Evolutionary conservation across 2,329 filamentous ascomycete genomes (phyloP).

Genomic region (Alternaria angustiovoidea): DNA sequence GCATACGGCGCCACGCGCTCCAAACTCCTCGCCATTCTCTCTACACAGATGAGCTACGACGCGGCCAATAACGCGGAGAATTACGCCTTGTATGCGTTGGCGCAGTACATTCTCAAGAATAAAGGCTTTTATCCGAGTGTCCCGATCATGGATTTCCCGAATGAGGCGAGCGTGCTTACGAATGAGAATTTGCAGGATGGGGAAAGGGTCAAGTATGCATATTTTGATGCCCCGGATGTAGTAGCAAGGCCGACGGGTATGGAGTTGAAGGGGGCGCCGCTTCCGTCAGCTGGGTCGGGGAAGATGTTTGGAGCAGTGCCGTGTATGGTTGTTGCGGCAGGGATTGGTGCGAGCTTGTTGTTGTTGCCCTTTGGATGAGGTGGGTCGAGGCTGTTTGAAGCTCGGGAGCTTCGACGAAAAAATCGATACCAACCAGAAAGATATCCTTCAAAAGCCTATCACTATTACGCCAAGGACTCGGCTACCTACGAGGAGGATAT

Average conservation of each 20-base stretch:
- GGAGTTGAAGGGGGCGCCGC: conserved; percentile 27
- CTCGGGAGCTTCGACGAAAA: too few species aligned
- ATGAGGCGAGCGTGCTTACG: conserved; percentile 40
- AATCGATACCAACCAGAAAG: too few species aligned
- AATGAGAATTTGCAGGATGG: conserved; percentile 46
- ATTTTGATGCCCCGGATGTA: conserved; percentile 41
- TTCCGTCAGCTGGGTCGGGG: conserved; percentile 18
- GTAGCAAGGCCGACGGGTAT: conserved; percentile 27
- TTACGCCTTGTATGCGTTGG: conserved; percentile 45
- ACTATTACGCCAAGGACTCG: too few species aligned
- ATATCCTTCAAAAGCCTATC: too few species aligned
- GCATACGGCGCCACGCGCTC: conserved; percentile 45
- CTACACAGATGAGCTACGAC: conserved; percentile 44
- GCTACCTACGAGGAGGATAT: too few species aligned
- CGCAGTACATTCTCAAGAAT: conserved; percentile 40
- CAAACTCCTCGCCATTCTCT: conserved; percentile 41
- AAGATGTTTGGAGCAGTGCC: too few species aligned
- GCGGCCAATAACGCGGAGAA: conserved; percentile 47
- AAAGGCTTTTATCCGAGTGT: conserved; percentile 43
- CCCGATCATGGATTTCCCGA: conserved; percentile 43
- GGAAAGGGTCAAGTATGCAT: conserved; percentile 38
- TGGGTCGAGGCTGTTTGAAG: too few species aligned
- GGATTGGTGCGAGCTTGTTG: not conserved
- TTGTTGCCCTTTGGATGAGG: not conserved
- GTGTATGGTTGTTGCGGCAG: too few species aligned